Base-by-base conservation (phyloP, 208 protist genomes). In the Leishmania mexicana region DNA sequence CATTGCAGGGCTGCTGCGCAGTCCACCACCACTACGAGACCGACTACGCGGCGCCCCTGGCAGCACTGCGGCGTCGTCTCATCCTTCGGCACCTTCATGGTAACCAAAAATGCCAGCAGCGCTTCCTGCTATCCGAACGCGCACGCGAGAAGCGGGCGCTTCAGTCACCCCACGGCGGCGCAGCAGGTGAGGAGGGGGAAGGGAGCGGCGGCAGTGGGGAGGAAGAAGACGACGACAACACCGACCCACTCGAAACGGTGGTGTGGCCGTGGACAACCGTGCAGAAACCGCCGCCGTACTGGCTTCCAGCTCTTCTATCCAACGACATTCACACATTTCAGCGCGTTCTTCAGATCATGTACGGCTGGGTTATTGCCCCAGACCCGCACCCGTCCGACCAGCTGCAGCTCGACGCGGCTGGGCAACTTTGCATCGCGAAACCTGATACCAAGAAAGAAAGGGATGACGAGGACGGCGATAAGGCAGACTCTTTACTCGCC, bases 261-360 rank as follows among this genome's bases (percentile, higher is more conserved):
- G 38, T 77, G 64, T 83, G 81, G 70, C 53, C 68, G 45, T 84
- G 85, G 74, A 84, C 62, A 8, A 51, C 64, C 35, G 35, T 60
- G 49, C 78, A 76, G 64, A 80, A 60, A 28, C 83, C 77, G 8
- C 74, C 87, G 40, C 92, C 92, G 5, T 90, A 88, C 72, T 97
- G 94, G 93, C 84, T 97, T 60, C 89, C 85, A 6, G 79, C 78
- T 68, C 67, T 97, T 6, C 80, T 97, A 8, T 81, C 86, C 57
- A 92, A 96, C 65, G 94, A 97, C 80, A 80, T 51, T 8, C 81
- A 81, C 35, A 88, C 93, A 53, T 86, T 94, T 65, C 84, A 95
- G 71, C 86, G 86, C 17, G 81, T 85, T 13, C 68, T 94, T 49
- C 73, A 81, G n/a, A 70, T 79, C 51, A 97, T 97, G 92, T 97